Conservation (phyloP, 2,329 filamentous ascomycete genomes). For the Nectriaceae sp. region DNA sequence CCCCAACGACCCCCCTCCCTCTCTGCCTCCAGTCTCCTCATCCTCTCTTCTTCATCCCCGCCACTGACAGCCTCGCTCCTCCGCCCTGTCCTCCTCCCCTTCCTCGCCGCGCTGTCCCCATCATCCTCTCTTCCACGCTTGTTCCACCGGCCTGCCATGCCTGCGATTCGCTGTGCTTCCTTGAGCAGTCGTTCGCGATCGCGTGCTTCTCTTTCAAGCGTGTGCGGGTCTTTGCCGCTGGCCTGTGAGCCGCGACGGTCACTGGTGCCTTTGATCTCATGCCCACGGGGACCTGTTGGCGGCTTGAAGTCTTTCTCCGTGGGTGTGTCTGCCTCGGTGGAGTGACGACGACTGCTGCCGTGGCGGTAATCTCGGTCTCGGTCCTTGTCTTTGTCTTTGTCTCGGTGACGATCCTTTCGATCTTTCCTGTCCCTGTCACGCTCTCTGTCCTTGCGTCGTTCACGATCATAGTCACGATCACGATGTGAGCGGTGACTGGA, state of each 20-base stretch:
- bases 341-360: slow-evolving; percentile 36
- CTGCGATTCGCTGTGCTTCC: slow-evolving; percentile 67
- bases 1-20: slow-evolving; percentile 56
- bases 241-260: slow-evolving; percentile 38
- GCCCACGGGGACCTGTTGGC: slow-evolving; percentile 41
- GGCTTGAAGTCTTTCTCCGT: slow-evolving; percentile 44
- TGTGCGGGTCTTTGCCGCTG: slow-evolving; percentile 59
- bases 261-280: slow-evolving; percentile 41
- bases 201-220: slow-evolving; percentile 67
- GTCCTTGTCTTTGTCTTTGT: slow-evolving; percentile 37
- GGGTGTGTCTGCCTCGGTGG: slow-evolving; percentile 30
- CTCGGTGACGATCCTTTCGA: slow-evolving; percentile 40
- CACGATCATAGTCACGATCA: slow-evolving; percentile 39
- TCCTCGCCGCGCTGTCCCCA: slow-evolving; percentile 42
- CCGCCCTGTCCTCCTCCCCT: slow-evolving; percentile 42
- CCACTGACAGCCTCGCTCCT: slow-evolving; percentile 49
- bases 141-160: slow-evolving; percentile 53
- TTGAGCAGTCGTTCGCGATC: slow-evolving; percentile 67
- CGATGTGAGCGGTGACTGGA: slow-evolving; percentile 45
- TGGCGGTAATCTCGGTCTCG: slow-evolving; percentile 31
- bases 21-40: slow-evolving; percentile 60
- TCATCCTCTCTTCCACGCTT: slow-evolving; percentile 47
- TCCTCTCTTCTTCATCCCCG: slow-evolving; percentile 55
- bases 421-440: slow-evolving; percentile 41
- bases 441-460: slow-evolving; percentile 30